Evolutionary conservation across 768 basidiomycete species (phyloP), one percentile per base, ranked within the genome.

Genomic region (Russula sp.): DNA sequence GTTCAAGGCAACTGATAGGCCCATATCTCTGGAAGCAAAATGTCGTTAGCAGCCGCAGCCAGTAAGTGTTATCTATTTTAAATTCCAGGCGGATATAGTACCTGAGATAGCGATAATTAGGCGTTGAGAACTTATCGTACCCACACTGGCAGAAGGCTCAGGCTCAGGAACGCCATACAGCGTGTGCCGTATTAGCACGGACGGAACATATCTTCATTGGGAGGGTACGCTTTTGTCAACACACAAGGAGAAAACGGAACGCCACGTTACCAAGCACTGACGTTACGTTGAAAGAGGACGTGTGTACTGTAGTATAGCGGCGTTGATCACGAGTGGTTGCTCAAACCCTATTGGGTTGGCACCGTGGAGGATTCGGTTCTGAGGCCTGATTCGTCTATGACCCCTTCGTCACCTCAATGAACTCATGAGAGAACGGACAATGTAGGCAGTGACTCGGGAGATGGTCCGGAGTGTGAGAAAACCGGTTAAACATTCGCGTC

Each of bases 1-100:
- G 30, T 32, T 32, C 10, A 38, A 63, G 16, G 49, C 56, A 5
- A 48, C 18, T 28, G 51, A 53, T 48, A 52, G 26, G 48, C 24
- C 40, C 38, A 30, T 22, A 22, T 28, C 20, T 34, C 26, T 56
- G 22, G 22, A 18, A 22, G 28, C n/a, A 26, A 26, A 26, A 50
- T 16, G 30, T 26, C 55, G 46, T 46, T 4, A 28, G 36, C 22
- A 26, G 8, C 57, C 20, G 46, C 49, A 49, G 14, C 49, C 28
- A 28, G 24, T 38, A 2, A 32, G 32, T 60, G 54, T 55, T 60
- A 60, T 54, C 42, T 36, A 28, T 44, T 53, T 64, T 11, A n/a
- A 32, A 14, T 22, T 46, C 5, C 40, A 30, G 40, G 38, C 28
- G 13, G 50, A 53, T 34, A 18, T 18, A 18, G 13, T 28, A 51